Evolutionary conservation across 805 yeast genomes (phyloP).

Genomic region (Candida nanaspora): DNA sequence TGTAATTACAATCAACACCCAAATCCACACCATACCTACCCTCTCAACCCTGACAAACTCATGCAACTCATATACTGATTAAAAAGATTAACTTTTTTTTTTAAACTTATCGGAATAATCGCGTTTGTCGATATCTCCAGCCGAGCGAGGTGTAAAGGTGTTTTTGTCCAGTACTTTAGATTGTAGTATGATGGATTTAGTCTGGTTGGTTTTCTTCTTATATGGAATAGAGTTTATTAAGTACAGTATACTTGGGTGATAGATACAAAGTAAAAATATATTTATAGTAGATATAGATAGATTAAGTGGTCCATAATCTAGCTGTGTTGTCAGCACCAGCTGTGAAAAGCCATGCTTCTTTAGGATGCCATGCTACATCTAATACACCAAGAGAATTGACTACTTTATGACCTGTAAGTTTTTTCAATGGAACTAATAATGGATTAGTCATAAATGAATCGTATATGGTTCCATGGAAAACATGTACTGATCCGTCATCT

Average conservation of each 20-base stretch:
- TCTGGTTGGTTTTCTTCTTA: no score
- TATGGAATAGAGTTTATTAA: no score
- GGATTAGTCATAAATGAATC: conserved; percentile 96
- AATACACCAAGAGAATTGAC: conserved; percentile 79
- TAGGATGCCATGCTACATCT: conserved; percentile 90
- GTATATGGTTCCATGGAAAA: conserved; percentile 94
- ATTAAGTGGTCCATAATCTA: conserved; percentile 86
- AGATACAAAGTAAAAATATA: background rate
- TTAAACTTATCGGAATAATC: background rate
- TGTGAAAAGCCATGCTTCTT: conserved; percentile 95
- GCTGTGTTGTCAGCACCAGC: conserved; percentile 98
- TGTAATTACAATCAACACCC: no score
- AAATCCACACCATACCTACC: no score
- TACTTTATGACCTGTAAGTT: conserved; percentile 83
- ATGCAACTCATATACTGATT: no score
- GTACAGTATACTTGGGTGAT: no score
- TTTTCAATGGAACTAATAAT: conserved; percentile 90
- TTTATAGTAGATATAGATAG: background rate
- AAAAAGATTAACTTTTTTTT: background rate
- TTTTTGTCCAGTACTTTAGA: no score
- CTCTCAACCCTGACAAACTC: no score
- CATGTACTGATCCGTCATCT: conserved; percentile 89
- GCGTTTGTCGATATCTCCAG: background rate
- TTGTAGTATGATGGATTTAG: no score
- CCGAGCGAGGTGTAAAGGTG: no score